Percentiles rank a stretch among this genome's conserved stretches.
Evolutionary conservation across 1,139 yeast genomes (phyloP).

Genomic region (Geotrichum fermentans): DNA sequence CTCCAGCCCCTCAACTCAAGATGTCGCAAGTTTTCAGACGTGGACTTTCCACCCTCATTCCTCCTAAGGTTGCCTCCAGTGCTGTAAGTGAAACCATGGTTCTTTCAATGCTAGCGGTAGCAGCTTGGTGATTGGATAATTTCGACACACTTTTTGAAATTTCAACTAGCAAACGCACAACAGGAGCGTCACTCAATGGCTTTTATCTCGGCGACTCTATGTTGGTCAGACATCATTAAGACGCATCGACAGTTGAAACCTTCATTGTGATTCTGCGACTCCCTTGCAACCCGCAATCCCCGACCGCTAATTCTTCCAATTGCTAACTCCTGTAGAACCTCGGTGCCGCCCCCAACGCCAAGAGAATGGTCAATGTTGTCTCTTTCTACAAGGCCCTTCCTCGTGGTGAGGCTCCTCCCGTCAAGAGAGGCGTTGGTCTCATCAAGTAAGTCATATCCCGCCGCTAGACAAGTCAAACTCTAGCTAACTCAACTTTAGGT

Average conservation of each 20-base stretch:
- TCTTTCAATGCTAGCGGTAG: neutral
- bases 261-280: too few species aligned
- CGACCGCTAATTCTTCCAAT: neutral
- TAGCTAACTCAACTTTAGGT: slow-evolving; percentile 38
- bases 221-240: too few species aligned
- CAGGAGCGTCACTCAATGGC: too few species aligned
- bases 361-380: slow-evolving; percentile 93
- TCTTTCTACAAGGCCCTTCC: slow-evolving; percentile 94
- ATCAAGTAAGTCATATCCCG: slow-evolving; percentile 42
- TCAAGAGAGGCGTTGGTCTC: slow-evolving; percentile 64
- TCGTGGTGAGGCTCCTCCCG: slow-evolving; percentile 76
- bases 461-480: neutral
- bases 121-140: neutral
- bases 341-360: slow-evolving; percentile 93
- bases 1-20: slow-evolving; percentile 4
- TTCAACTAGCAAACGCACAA: too few species aligned
- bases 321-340: slow-evolving; percentile 54
- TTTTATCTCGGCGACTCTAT: too few species aligned
- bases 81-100: slow-evolving; percentile 53
- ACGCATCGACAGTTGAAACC: too few species aligned
- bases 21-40: slow-evolving; percentile 90
- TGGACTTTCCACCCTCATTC: slow-evolving; percentile 90
- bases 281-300: too few species aligned
- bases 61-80: slow-evolving; percentile 98
- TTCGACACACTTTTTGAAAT: too few species aligned